Conservation (phyloP, 2,329 filamentous ascomycete species). For the Pseudocercospora macadamiae region DNA sequence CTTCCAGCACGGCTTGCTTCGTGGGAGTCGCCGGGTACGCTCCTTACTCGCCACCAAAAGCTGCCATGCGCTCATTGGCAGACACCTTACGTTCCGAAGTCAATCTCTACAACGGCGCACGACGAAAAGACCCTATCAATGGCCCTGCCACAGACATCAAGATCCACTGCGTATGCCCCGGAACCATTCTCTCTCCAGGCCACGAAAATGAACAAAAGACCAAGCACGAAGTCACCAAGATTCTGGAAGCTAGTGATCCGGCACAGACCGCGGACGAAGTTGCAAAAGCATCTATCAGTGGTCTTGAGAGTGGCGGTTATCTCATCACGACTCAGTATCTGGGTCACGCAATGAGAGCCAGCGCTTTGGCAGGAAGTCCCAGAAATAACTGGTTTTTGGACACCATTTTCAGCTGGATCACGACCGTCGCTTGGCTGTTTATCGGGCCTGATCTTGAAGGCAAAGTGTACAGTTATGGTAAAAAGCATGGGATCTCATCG, state of each 20-base stretch:
- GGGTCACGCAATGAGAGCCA: constrained; percentile 70
- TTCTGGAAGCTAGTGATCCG: constrained; percentile 81
- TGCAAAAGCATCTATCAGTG: constrained; percentile 68
- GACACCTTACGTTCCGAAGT: constrained; percentile 85
- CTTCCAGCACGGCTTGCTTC: constrained; percentile 75
- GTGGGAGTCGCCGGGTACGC: constrained; percentile 79
- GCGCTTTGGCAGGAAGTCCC: constrained; percentile 55
- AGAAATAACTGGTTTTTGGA: constrained; percentile 58
- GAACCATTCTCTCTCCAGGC: constrained; percentile 77
- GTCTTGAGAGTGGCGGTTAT: constrained; percentile 79
- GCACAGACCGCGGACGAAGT: constrained; percentile 78
- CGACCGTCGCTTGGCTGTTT: constrained; percentile 58
- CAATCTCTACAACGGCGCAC: constrained; percentile 75
- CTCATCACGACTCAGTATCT: constrained; percentile 76
- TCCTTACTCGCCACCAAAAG: constrained; percentile 82
- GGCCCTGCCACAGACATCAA: constrained; percentile 68
- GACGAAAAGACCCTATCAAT: constrained; percentile 39
- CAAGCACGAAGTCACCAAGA: constrained; percentile 79
- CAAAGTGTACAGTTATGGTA: constrained; percentile 62
- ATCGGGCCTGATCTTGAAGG: constrained; percentile 60
- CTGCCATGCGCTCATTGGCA: constrained; percentile 78
- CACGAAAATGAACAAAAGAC: constrained; percentile 72
- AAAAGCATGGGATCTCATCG: constrained; percentile 53
- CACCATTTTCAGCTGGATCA: constrained; percentile 58
- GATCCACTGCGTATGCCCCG: constrained; percentile 81